These are phyloP conservation scores for Fusarium sp. DNA, from an alignment of 2,329 filamentous ascomycete genomes.

Conservation along the genomic window DNA sequence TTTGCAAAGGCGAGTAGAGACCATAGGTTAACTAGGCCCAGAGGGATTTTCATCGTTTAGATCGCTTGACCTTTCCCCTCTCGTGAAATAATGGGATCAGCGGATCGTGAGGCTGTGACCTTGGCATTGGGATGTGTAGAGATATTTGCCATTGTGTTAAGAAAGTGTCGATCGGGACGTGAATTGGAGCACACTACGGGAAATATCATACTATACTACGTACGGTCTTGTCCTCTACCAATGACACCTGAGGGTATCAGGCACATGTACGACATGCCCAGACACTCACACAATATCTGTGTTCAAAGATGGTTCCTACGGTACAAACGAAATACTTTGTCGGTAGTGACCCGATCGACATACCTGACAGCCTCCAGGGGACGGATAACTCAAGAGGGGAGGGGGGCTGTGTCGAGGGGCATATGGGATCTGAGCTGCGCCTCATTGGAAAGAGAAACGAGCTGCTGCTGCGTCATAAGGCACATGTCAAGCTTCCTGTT, in stretches of 20 bases:
- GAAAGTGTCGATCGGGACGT: not conserved
- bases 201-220: not conserved
- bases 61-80: not conserved
- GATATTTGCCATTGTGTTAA: not conserved
- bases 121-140: not conserved
- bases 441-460: not conserved
- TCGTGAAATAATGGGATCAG: not conserved
- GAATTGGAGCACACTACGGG: not conserved
- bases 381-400: not conserved
- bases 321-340: not conserved
- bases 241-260: not conserved
- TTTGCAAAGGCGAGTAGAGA: not conserved
- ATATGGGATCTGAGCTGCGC: conserved; percentile 1
- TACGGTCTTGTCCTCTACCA: not conserved
- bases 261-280: not conserved
- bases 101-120: not conserved
- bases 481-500: conserved; percentile 5
- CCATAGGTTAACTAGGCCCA: not conserved
- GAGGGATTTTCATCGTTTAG: not conserved
- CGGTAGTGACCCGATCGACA: not conserved
- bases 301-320: not conserved
- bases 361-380: not conserved
- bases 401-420: conserved; percentile 6
- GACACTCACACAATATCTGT: not conserved
- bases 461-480: not conserved